These are phyloP conservation scores for Zygotorulaspora danielsina DNA, from an alignment of 805 yeast genomes.

Conservation along the genomic window DNA sequence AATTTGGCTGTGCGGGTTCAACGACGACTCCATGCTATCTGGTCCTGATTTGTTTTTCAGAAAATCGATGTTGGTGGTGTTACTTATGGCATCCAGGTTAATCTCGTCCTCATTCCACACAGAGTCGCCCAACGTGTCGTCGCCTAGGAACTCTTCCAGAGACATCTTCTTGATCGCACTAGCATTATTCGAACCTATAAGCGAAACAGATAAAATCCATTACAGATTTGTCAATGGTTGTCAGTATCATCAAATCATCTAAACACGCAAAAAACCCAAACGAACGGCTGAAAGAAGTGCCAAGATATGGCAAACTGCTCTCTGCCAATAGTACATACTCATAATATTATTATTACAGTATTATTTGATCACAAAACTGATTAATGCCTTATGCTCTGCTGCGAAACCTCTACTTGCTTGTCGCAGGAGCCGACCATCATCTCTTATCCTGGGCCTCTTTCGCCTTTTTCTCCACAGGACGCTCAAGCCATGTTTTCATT, in stretches of 20 bases:
- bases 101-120: slow-evolving; percentile 37
- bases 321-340: slow-evolving; percentile 1
- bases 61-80: slow-evolving; percentile 31
- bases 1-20: slow-evolving; percentile 12
- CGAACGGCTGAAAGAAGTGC: background rate
- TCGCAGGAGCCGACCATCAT: background rate
- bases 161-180: slow-evolving; percentile 42
- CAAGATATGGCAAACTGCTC: background rate
- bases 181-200: slow-evolving; percentile 17
- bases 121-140: slow-evolving; percentile 38
- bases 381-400: background rate
- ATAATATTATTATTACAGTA: background rate
- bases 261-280: background rate
- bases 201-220: slow-evolving; percentile 3
- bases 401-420: background rate
- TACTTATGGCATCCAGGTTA: slow-evolving; percentile 33
- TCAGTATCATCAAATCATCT: slow-evolving; percentile 2
- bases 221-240: background rate
- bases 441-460: slow-evolving; percentile 1
- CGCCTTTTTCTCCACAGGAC: background rate
- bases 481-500: background rate
- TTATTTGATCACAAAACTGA: background rate
- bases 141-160: slow-evolving; percentile 43
- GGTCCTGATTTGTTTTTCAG: slow-evolving; percentile 20
- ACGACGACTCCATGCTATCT: slow-evolving; percentile 5